A percentile compares a stretch with the other conserved stretches of the same genome.
These are phyloP conservation scores for Scutellaria barbata DNA, from an alignment of 257 asterid species.

Conservation along the genomic window DNA sequence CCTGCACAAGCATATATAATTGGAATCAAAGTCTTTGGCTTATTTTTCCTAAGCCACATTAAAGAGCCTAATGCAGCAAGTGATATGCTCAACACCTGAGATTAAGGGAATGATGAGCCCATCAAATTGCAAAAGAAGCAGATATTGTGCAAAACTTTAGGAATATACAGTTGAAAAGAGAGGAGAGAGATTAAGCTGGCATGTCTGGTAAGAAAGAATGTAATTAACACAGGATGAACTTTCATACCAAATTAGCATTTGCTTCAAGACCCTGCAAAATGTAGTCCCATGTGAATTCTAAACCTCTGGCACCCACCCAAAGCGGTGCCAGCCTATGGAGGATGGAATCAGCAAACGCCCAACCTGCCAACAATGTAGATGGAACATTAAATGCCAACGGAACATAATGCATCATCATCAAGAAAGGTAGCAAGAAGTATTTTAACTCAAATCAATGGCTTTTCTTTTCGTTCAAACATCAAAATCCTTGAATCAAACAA, in stretches of 20 bases:
- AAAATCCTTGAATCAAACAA: constrained; percentile 25
- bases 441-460: background rate
- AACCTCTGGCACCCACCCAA: constrained; percentile 98
- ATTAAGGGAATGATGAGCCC: background rate
- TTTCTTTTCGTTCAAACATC: constrained; percentile 4
- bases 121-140: background rate
- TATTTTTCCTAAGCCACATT: constrained; percentile 96
- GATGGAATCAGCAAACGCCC: constrained; percentile 99
- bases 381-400: constrained; percentile 27
- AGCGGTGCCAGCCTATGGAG: constrained; percentile 96
- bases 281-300: constrained; percentile 98
- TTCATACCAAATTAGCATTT: constrained; percentile 85
- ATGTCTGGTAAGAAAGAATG: constrained; percentile 6
- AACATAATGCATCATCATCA: background rate
- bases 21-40: constrained; percentile 92
- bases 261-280: constrained; percentile 97
- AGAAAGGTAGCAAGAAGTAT: background rate
- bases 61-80: constrained; percentile 93
- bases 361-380: constrained; percentile 57
- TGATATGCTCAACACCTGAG: constrained; percentile 83
- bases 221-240: constrained; percentile 22
- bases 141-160: background rate
- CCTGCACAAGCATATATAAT: constrained; percentile 85
- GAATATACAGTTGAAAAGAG: background rate
- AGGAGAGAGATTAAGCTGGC: background rate